A percentile compares a stretch with the other conserved stretches of the same genome.
phyloP scores from a whole-genome alignment of 2,329 filamentous ascomycete species.

The Aureobasidium pullulans region DNA sequence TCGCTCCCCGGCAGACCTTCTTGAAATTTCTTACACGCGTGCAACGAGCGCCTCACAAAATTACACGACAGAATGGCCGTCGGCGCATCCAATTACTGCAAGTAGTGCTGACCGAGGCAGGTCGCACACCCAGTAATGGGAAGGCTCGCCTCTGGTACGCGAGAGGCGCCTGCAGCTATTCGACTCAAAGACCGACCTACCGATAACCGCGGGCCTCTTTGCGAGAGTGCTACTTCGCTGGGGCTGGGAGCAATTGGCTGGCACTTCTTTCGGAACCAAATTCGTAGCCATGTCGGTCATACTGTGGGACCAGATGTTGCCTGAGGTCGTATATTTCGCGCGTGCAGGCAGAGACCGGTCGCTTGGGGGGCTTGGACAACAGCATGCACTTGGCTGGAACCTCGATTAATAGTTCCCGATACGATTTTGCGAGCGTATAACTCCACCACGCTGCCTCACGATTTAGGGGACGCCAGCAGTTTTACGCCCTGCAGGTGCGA shows the following conservation, averaged over 20 bases:
- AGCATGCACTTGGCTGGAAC: neutral
- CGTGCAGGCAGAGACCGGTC: neutral
- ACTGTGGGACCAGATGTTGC: conserved; percentile 10
- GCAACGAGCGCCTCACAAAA: neutral
- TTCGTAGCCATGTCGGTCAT: conserved; percentile 3
- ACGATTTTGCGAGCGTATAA: neutral
- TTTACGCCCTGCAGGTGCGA: neutral
- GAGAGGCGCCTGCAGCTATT: conserved; percentile 1
- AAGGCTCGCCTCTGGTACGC: neutral
- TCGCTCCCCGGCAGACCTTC: neutral
- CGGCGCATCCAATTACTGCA: neutral
- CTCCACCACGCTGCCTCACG: neutral
- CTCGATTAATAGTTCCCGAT: neutral
- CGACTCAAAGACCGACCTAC: neutral
- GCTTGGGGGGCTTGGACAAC: neutral
- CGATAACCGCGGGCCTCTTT: neutral
- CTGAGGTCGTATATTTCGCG: conserved; percentile 2
- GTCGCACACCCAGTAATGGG: neutral
- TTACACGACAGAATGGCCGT: neutral
- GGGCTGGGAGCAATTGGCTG: neutral
- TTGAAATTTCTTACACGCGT: neutral
- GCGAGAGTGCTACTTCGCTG: neutral
- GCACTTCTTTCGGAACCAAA: neutral
- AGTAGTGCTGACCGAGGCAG: conserved; percentile 9
- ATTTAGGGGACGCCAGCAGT: neutral